Base-by-base conservation (phyloP, 179 eudicot species). In the Nepenthes alata region DNA sequence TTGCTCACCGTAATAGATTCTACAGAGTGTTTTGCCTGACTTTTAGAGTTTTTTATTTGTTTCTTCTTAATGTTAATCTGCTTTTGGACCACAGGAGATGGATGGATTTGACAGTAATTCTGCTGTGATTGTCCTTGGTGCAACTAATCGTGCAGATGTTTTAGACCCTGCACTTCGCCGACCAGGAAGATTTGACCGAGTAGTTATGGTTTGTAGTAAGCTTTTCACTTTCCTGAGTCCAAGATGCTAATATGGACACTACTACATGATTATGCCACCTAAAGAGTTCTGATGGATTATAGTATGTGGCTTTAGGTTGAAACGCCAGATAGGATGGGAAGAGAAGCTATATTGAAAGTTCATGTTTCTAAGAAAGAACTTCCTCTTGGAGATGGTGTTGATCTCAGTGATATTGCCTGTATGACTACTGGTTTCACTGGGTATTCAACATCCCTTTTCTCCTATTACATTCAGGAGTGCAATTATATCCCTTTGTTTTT, bases 341-440 rank as follows among this genome's bases (percentile, higher is more conserved):
- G 98, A 77, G 88, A 85, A 81, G 81, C 98, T 58, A 91, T 91
- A 69, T 55, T 91, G 60, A 79, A 81, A 35, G 98, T 91, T 44
- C 98, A 89, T 77, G 86, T 76, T 61, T 69, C 78, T 35, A 91
- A 80, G 78, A 91, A 89, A 78, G 95, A 84, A 74, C 88, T 91
- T 72, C 98, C 98, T 45, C 77, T 91, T 49, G 95, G 77, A 69
- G 77, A 80, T 59, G 83, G 86, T 81, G 79, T 91, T 63, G 73
- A 80, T 79, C 86, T 91, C 57, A 65, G 74, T 67, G 80, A 81
- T 61, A 85, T 91, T 63, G 96, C 98, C 47, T 75, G 79, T 45
- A 91, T 91, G 96, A 91, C 98, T 34, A 91, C 95, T 16, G 98
- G 98, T 68, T 91, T 89, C 73, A 89, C 98, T 39, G 98, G 98